Evolutionary conservation across 2,329 filamentous ascomycete genomes (phyloP).

Genomic region (Tolypocladium tundrense): DNA sequence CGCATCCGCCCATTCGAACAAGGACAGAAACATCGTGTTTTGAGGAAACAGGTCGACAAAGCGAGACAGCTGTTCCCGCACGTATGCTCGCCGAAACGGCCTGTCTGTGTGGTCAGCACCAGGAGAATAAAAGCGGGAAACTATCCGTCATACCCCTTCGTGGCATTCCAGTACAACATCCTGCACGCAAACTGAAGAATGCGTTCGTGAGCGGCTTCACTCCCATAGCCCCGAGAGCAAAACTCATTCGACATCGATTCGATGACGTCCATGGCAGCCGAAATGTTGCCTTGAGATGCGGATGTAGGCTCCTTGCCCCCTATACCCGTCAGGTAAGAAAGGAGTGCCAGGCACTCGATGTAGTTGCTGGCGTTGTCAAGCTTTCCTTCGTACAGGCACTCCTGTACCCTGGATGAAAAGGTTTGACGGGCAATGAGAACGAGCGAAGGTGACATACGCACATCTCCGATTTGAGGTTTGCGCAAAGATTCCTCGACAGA

Average conservation of each 20-base stretch:
- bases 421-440: slow-evolving; percentile 44
- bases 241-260: slow-evolving; percentile 33
- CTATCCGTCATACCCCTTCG: slow-evolving; percentile 34
- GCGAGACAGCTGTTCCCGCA: slow-evolving; percentile 50
- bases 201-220: slow-evolving; percentile 41
- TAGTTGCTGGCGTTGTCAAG: slow-evolving; percentile 39
- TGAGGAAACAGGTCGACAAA: slow-evolving; percentile 58
- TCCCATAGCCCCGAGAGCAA: slow-evolving; percentile 20
- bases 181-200: slow-evolving; percentile 59
- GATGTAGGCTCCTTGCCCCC: slow-evolving; percentile 33
- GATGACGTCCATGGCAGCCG: slow-evolving; percentile 33
- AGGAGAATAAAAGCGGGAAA: neutral
- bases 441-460: slow-evolving; percentile 20
- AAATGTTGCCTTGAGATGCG: slow-evolving; percentile 43
- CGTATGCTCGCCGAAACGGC: slow-evolving; percentile 55
- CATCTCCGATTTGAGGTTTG: slow-evolving; percentile 3
- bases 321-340: slow-evolving; percentile 51
- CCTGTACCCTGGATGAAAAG: slow-evolving; percentile 44
- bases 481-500: slow-evolving; percentile 20
- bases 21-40: slow-evolving; percentile 65
- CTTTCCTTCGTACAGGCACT: slow-evolving; percentile 40
- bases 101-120: slow-evolving; percentile 17
- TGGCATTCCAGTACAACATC: slow-evolving; percentile 57
- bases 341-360: slow-evolving; percentile 52
- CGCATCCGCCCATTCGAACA: slow-evolving; percentile 66